phyloP scores from a whole-genome alignment of 768 basidiomycete genomes.

The Naganishia vaughanmartiniae region DNA sequence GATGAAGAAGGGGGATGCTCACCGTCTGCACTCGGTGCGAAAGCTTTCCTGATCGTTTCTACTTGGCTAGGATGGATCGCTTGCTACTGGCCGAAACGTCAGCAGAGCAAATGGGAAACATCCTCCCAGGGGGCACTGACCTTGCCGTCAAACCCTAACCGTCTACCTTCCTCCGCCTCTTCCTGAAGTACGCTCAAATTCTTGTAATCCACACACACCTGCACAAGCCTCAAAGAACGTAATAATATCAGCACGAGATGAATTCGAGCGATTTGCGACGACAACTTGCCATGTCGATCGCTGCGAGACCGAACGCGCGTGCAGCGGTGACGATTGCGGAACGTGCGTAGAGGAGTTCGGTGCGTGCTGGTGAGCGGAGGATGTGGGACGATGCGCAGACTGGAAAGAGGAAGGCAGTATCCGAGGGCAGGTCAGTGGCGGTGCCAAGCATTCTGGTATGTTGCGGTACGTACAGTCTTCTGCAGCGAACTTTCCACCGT shows the following conservation, averaged over 20 bases:
- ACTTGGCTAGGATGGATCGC: conserved; percentile 89
- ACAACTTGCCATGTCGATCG: conserved; percentile 78
- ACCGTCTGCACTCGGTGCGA: conserved; percentile 73
- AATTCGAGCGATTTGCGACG: not conserved
- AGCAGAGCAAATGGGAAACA: not conserved
- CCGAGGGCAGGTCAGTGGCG: not conserved
- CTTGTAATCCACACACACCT: conserved; percentile 88
- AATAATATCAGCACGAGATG: not conserved
- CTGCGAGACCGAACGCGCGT: conserved; percentile 75
- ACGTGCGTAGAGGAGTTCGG: conserved; percentile 77
- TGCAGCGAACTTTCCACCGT: conserved; percentile 70
- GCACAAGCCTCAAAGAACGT: conserved; percentile 9
- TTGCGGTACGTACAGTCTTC: conserved; percentile 71
- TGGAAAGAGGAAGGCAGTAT: conserved; percentile 43
- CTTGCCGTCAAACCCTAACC: conserved; percentile 89
- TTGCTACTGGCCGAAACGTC: conserved; percentile 61
- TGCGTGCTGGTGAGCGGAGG: conserved; percentile 68
- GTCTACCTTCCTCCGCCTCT: conserved; percentile 74
- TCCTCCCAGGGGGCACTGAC: conserved; percentile 50
- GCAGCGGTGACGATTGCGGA: conserved; percentile 77
- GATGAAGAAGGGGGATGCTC: conserved; percentile 18
- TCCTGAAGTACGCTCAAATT: conserved; percentile 65
- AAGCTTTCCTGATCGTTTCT: conserved; percentile 70
- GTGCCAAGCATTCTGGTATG: not conserved
- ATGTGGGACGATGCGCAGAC: conserved; percentile 88